Conservation (phyloP, 768 basidiomycete species). For the Rhodotorula paludigena region DNA sequence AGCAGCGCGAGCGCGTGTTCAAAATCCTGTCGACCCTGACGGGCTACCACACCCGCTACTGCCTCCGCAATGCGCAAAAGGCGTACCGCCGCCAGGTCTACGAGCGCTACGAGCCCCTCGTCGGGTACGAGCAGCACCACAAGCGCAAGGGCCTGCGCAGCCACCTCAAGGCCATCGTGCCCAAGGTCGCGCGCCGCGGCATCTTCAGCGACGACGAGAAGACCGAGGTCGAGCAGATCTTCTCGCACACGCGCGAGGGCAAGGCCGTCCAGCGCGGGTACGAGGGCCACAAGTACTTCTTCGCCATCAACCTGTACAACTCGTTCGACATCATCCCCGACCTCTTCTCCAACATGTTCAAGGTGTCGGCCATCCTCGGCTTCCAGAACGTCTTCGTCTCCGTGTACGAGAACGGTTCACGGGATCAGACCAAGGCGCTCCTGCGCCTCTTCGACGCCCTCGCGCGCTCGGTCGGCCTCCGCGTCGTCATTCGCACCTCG, state of each 20-base stretch:
- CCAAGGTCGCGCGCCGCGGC: slow-evolving; percentile 27
- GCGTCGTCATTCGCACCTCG: slow-evolving; percentile 86
- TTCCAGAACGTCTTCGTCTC: slow-evolving; percentile 98
- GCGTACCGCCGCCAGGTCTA: slow-evolving; percentile 76
- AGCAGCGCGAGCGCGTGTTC: slow-evolving; percentile 79
- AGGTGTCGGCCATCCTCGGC: slow-evolving; percentile 81
- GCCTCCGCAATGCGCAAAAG: slow-evolving; percentile 66
- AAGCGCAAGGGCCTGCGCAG: slow-evolving; percentile 42
- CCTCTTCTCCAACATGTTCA: slow-evolving; percentile 91
- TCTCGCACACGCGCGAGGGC: slow-evolving; percentile 46
- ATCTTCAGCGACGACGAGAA: slow-evolving; percentile 30
- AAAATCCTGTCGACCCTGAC: slow-evolving; percentile 80
- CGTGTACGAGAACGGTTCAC: slow-evolving; percentile 99
- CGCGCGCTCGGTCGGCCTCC: slow-evolving; percentile 79
- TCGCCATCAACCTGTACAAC: slow-evolving; percentile 99
- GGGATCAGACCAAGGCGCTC: slow-evolving; percentile 95
- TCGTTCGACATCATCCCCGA: slow-evolving; percentile 98
- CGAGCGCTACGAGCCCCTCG: slow-evolving; percentile 76
- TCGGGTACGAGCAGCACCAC: slow-evolving; percentile 64
- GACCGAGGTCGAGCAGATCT: slow-evolving; percentile 41
- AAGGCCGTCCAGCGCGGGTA: slow-evolving; percentile 48
- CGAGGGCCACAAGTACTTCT: slow-evolving; percentile 88
- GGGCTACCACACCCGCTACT: slow-evolving; percentile 74
- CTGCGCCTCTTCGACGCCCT: slow-evolving; percentile 91
- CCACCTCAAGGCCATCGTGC: slow-evolving; percentile 39